A percentile compares a stretch with the other conserved stretches of the same genome.
phyloP scores from a whole-genome alignment of 495 filamentous ascomycete genomes.

The Xylaria longipes region DNA sequence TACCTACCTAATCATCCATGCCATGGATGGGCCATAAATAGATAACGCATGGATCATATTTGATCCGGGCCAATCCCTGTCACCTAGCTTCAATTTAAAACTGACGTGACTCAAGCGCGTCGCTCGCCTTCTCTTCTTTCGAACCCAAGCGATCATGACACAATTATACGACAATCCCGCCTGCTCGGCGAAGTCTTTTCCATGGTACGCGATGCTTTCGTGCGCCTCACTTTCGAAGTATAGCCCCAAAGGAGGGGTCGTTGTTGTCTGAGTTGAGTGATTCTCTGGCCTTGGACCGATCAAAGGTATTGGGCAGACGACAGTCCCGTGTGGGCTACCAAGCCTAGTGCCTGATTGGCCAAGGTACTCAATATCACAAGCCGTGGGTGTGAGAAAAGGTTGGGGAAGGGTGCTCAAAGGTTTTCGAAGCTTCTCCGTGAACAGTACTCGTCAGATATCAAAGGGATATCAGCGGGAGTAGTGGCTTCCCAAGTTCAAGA shows the following conservation, averaged over 20 bases:
- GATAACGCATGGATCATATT: not conserved
- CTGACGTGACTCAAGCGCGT: conserved; percentile 24
- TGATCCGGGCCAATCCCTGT: not conserved
- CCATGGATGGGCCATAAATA: not conserved
- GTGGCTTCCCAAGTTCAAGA: not conserved
- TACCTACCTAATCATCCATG: no score
- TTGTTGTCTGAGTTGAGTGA: conserved; percentile 53
- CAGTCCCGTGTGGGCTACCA: conserved; percentile 16
- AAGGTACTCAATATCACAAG: conserved; percentile 23
- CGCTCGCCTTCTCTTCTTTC: conserved; percentile 16
- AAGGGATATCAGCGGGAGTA: not conserved
- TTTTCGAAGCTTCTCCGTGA: not conserved
- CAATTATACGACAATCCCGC: conserved; percentile 28
- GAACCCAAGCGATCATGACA: conserved; percentile 36
- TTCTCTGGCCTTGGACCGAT: conserved; percentile 48
- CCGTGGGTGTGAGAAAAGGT: not conserved
- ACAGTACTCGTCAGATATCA: not conserved
- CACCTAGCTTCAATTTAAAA: conserved; percentile 13
- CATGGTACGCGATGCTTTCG: conserved; percentile 38
- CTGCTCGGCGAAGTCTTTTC: conserved; percentile 43
- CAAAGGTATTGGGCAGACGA: conserved; percentile 24
- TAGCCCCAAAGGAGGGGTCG: conserved; percentile 81
- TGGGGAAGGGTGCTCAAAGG: not conserved
- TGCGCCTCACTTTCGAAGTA: conserved; percentile 50
- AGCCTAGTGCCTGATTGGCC: conserved; percentile 36